Evolutionary conservation across 83 land plant species (phyloP).

Genomic region (Larix sibirica): DNA sequence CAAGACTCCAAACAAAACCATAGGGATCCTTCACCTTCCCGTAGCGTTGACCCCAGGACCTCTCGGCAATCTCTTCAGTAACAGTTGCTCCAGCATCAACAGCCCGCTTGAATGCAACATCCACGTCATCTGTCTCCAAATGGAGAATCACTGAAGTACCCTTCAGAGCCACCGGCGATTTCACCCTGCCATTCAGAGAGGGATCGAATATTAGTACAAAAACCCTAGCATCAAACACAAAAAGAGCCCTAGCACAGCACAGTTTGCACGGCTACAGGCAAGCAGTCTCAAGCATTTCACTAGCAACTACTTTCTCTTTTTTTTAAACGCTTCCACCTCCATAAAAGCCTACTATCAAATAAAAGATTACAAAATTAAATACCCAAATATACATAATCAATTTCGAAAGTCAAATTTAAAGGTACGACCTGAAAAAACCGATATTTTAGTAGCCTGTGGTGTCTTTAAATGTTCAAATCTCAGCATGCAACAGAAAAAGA

Average conservation of each 20-base stretch:
- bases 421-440: too few relatives aligned
- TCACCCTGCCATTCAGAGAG: constrained; percentile 34
- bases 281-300: background rate
- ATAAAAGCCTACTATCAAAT: too few relatives aligned
- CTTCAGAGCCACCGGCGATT: constrained; percentile 22
- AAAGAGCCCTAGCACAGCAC: background rate
- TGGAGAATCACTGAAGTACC: constrained; percentile 40
- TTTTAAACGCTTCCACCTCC: too few relatives aligned
- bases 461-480: too few relatives aligned
- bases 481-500: too few relatives aligned
- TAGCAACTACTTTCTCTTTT: too few relatives aligned
- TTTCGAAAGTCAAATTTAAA: too few relatives aligned
- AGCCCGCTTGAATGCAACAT: constrained; percentile 54
- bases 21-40: constrained; percentile 79
- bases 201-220: background rate
- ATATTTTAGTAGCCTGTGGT: too few relatives aligned
- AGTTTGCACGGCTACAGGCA: background rate
- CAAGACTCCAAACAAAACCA: constrained; percentile 67
- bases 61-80: constrained; percentile 42
- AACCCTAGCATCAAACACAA: background rate
- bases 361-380: too few relatives aligned
- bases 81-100: constrained; percentile 61
- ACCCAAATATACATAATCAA: too few relatives aligned
- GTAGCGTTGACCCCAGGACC: constrained; percentile 52
- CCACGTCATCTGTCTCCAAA: constrained; percentile 67